These are phyloP conservation scores for Setaria italica DNA, from an alignment of 202 grass and related monocot genomes.

Conservation along the genomic window DNA sequence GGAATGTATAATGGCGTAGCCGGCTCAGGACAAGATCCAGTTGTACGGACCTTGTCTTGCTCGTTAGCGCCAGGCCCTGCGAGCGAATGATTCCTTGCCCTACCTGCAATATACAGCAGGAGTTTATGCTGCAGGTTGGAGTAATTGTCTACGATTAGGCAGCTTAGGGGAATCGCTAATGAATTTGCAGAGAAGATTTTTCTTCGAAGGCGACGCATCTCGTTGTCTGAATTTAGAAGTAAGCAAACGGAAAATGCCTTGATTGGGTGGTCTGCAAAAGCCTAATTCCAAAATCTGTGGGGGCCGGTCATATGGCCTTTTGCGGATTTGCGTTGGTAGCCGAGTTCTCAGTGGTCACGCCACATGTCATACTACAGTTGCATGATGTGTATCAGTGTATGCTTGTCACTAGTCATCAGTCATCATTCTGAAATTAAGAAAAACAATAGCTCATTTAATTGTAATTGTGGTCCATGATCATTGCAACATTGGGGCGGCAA, in stretches of 20 bases:
- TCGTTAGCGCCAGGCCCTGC: conserved; percentile 20
- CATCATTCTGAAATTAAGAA: not conserved
- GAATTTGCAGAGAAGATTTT: not conserved
- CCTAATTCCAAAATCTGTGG: conserved; percentile 19
- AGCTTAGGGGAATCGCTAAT: not conserved
- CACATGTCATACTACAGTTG: not conserved
- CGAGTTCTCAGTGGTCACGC: not conserved
- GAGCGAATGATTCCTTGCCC: conserved; percentile 36
- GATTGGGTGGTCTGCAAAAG: conserved; percentile 13
- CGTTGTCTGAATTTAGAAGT: conserved; percentile 16
- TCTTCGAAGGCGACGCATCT: conserved; percentile 7
- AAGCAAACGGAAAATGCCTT: not conserved
- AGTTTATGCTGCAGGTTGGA: not conserved
- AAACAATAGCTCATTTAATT: no score
- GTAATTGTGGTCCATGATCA: no score
- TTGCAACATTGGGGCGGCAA: no score
- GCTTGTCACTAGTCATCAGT: not conserved
- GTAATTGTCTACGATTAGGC: conserved; percentile 33
- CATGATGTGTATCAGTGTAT: not conserved
- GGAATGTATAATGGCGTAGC: conserved; percentile 42
- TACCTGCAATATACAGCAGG: not conserved
- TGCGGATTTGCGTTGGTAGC: conserved; percentile 15
- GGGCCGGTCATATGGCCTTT: not conserved
- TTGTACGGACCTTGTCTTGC: conserved; percentile 46
- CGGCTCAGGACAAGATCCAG: conserved; percentile 51